Percentiles rank a stretch among this genome's conserved stretches.
Evolutionary conservation across 2,329 filamentous ascomycete genomes (phyloP).

Genomic region (Phialocephala sp.): DNA sequence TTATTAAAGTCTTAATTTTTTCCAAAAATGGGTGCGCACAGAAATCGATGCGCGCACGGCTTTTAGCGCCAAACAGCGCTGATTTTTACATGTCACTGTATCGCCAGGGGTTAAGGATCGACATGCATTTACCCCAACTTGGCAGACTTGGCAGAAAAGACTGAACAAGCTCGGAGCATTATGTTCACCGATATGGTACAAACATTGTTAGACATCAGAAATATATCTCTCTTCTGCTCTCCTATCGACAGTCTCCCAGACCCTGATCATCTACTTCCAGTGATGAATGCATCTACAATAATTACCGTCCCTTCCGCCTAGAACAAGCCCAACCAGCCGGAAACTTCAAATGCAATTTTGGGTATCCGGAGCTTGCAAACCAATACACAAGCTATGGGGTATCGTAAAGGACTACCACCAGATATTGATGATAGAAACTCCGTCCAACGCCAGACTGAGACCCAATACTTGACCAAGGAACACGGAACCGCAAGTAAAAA

Average conservation of each 20-base stretch:
- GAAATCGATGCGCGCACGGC: no score
- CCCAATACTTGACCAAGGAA: not conserved
- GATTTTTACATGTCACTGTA: no score
- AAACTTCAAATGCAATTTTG: constrained; percentile 20
- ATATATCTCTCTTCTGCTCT: constrained; percentile 4
- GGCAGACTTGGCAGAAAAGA: not conserved
- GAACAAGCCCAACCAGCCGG: not conserved
- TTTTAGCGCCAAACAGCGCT: no score
- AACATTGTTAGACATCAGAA: not conserved
- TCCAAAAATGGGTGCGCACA: no score
- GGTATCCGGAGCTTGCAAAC: constrained; percentile 27
- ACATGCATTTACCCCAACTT: not conserved
- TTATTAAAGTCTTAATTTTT: no score
- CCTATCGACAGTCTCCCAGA: constrained; percentile 14
- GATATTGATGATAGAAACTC: constrained; percentile 27
- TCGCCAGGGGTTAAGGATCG: constrained; percentile 1
- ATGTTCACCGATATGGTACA: not conserved
- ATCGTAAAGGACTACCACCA: constrained; percentile 29
- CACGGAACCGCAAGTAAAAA: constrained; percentile 3
- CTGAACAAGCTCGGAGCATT: not conserved
- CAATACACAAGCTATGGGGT: constrained; percentile 27
- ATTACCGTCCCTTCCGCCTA: constrained; percentile 3
- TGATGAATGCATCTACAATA: constrained; percentile 20
- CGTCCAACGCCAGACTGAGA: constrained; percentile 25
- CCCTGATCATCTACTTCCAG: constrained; percentile 3